A percentile compares a stretch with the other conserved stretches of the same genome.
Evolutionary conservation across 768 basidiomycete genomes (phyloP).

Genomic region (Suillus subluteus): DNA sequence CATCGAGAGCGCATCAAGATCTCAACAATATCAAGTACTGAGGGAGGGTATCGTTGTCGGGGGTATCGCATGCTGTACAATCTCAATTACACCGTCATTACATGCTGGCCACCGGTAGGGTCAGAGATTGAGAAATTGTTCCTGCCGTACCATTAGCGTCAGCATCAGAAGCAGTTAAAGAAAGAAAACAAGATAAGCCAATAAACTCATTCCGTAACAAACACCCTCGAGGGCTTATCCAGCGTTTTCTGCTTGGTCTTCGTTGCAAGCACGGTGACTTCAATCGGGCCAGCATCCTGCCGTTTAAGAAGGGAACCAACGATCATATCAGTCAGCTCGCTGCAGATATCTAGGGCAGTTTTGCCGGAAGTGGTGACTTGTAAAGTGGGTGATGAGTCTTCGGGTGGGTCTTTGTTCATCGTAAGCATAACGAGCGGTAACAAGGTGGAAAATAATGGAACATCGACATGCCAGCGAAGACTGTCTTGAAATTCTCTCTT

Average conservation of each 20-base stretch:
- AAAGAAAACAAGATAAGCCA: too few species aligned
- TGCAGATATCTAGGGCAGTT: too few species aligned
- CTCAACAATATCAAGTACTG: too few species aligned
- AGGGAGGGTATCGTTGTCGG: neutral
- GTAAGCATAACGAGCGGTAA: too few species aligned
- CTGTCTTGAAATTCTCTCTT: neutral
- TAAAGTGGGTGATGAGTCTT: too few species aligned
- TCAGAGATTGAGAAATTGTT: neutral
- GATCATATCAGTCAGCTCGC: too few species aligned
- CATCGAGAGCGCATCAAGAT: neutral
- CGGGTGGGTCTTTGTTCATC: too few species aligned
- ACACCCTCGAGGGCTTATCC: neutral
- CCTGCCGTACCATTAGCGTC: neutral
- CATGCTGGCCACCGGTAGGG: neutral
- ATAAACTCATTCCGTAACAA: neutral
- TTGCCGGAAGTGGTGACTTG: too few species aligned
- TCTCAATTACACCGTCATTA: neutral
- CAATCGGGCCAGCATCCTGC: neutral
- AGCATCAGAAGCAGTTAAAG: neutral
- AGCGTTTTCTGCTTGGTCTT: accelerated
- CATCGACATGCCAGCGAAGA: too few species aligned
- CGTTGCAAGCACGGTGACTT: neutral
- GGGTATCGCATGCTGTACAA: neutral
- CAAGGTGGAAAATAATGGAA: too few species aligned
- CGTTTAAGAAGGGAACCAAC: too few species aligned